Base-by-base conservation (phyloP, 179 eudicot species). In the Kewa caespitosa region DNA sequence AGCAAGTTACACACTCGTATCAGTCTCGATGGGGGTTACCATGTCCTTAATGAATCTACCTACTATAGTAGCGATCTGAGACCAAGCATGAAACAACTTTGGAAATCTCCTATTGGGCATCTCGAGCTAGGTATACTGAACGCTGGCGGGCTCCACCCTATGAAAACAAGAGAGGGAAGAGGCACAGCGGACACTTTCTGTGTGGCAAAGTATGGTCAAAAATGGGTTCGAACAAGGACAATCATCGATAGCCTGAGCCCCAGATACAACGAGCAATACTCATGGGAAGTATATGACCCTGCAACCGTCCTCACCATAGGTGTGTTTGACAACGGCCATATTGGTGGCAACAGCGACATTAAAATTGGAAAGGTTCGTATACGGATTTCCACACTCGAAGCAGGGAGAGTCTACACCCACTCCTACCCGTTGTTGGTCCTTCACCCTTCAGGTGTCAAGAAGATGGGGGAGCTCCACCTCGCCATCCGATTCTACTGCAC, bases 241-340 rank as follows among this genome's bases (percentile, higher is more conserved):
- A 81, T 94, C 23, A 85, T 89, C 0, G 94, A 92, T 76, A 90
- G 86, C 80, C 74, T 88, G 28, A 90, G 81, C 82, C 98, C 98
- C 4, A 89, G 85, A 78, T 94, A 82, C 71, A 94, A 94, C 12
- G 97, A 94, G 80, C 98, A 92, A 63, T 94, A 94, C 83, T 86
- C 94, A 15, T 94, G 98, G 98, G 98, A 94, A 60, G 98, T 94
- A 11, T 88, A 65, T 39, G 98, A 94, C 75, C 88, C 96, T 27
- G 87, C 98, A 38, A 94, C 98, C 0, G 98, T 94, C 67, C 89
- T 94, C 42, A 89, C 96, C 0, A 83, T 94, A 5, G 97, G 91
- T 27, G 92, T 90, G 52, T 94, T 94, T 42, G 97, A 92, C 32
- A 94, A 87, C 28, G 86, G 92, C 1, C 90, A 85, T 9, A 27